phyloP scores from a whole-genome alignment of 2,329 filamentous ascomycete species.

The Coniochaeta sp. region DNA sequence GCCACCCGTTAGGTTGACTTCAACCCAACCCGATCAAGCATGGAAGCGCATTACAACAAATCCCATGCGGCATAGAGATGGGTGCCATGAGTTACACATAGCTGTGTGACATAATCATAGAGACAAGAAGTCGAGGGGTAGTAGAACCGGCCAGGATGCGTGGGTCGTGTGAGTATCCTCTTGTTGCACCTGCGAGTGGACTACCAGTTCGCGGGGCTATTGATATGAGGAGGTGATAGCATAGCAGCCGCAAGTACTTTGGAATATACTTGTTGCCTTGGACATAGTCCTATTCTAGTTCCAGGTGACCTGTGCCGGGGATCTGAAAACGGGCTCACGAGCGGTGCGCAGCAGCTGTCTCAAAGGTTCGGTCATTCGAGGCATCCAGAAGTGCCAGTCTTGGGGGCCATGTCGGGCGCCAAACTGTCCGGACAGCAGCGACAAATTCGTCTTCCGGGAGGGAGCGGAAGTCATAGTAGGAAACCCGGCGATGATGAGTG shows the following conservation, averaged over 20 bases:
- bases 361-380: background rate
- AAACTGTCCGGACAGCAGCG: background rate
- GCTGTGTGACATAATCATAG: background rate
- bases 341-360: background rate
- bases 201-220: background rate
- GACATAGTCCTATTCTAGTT: background rate
- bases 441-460: background rate
- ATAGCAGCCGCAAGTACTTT: background rate
- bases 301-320: background rate
- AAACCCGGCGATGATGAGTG: background rate
- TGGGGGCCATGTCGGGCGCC: background rate
- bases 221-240: background rate
- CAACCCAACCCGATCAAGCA: background rate
- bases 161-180: too few species aligned
- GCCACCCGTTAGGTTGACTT: conserved; percentile 1
- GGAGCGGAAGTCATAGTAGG: background rate
- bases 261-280: background rate
- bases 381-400: background rate
- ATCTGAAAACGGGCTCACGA: background rate
- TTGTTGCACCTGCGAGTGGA: background rate
- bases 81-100: background rate
- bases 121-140: background rate
- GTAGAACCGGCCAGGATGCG: background rate
- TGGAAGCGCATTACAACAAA: background rate
- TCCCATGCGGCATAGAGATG: background rate